Conservation (phyloP, 495 filamentous ascomycete genomes). For the Xylaria nigripes region DNA sequence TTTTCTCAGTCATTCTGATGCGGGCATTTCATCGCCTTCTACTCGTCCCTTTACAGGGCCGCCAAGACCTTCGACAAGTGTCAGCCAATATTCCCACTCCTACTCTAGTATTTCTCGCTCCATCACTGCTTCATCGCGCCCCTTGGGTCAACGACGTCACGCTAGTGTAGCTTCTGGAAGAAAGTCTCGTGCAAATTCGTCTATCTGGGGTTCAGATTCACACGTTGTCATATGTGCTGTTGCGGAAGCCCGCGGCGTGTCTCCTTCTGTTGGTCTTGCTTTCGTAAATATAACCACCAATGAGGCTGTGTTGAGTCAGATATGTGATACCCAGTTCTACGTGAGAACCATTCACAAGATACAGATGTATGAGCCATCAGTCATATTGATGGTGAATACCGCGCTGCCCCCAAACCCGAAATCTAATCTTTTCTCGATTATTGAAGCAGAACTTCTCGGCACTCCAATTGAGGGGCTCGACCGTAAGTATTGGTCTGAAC, state of each 20-base stretch:
- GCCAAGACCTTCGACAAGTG: constrained; percentile 7
- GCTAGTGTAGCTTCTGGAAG: constrained; percentile 23
- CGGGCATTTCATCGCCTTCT: constrained; percentile 1
- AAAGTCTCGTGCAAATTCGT: constrained; percentile 63
- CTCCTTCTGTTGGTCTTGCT: constrained; percentile 81
- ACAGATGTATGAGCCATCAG: constrained; percentile 64
- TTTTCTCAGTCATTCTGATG: constrained; percentile 13
- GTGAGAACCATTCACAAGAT: constrained; percentile 77
- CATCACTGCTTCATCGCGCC: constrained; percentile 15
- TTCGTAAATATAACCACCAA: constrained; percentile 78
- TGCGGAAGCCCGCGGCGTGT: constrained; percentile 76
- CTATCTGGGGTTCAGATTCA: constrained; percentile 45
- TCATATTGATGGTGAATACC: constrained; percentile 63
- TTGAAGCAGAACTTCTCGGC: constrained; percentile 59
- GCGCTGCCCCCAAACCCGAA: constrained; percentile 51
- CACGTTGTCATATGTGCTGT: constrained; percentile 86
- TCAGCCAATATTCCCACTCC: constrained; percentile 9
- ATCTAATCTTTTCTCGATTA: constrained; percentile 68
- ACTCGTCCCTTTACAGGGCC: background rate
- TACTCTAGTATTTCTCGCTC: constrained; percentile 16
- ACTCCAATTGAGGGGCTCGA: constrained; percentile 57
- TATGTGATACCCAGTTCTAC: constrained; percentile 84
- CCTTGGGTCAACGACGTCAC: constrained; percentile 14
- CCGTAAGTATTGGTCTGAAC: constrained; percentile 85
- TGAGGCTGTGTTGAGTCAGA: constrained; percentile 79